Conservation (phyloP, 371 early-diverging fungal species). For the Mucor ambiguus region DNA sequence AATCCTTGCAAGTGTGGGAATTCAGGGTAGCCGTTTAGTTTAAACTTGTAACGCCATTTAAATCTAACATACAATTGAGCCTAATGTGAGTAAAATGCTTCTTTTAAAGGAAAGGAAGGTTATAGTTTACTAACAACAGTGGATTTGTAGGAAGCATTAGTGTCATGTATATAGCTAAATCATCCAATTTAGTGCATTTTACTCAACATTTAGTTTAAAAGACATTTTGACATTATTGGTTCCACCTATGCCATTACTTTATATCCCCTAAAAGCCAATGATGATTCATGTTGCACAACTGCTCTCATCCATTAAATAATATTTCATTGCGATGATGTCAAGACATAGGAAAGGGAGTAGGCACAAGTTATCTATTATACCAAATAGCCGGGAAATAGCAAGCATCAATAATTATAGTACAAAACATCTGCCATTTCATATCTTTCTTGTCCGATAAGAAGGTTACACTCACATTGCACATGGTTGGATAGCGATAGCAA, state of each 20-base stretch:
- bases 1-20: conserved; percentile 1
- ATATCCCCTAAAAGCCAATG: not conserved
- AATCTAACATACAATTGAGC: not conserved
- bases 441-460: not conserved
- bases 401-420: not conserved
- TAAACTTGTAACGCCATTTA: conserved; percentile 5
- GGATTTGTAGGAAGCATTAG: not conserved
- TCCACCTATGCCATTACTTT: not conserved
- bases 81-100: not conserved
- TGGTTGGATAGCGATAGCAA: not conserved
- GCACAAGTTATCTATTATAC: not conserved
- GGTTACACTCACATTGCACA: not conserved
- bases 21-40: not conserved
- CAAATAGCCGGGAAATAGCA: not conserved
- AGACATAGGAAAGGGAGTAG: not conserved
- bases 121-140: not conserved
- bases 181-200: not conserved
- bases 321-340: not conserved
- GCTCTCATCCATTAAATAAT: not conserved
- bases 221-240: not conserved
- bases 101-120: not conserved
- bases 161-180: not conserved
- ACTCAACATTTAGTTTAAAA: not conserved
- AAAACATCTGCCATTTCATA: not conserved
- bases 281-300: not conserved